Evolutionary conservation across 2,329 filamentous ascomycete genomes (phyloP), one percentile per base, ranked within the genome.

Genomic region (Daldinia sp.): DNA sequence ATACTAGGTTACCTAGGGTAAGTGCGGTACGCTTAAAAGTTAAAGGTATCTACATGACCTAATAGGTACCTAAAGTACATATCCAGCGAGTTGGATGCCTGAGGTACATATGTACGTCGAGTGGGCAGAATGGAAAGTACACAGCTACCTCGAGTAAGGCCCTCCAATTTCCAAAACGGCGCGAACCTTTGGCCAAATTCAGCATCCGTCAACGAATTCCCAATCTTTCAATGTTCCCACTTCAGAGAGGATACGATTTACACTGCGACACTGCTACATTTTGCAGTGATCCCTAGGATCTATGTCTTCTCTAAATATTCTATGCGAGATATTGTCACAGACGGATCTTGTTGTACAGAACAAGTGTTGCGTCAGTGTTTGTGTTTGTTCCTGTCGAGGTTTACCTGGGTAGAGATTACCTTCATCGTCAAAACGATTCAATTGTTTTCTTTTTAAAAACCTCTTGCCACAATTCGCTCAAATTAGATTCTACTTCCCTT

Each of bases 91-190:
- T n/a, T n/a, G n/a, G n/a, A n/a, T n/a, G n/a, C n/a, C n/a, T n/a
- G n/a, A n/a, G n/a, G n/a, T n/a, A n/a, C n/a, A n/a, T n/a, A n/a
- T n/a, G n/a, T n/a, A n/a, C n/a, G n/a, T n/a, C n/a, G n/a, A n/a
- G n/a, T n/a, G n/a, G n/a, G n/a, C n/a, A n/a, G n/a, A n/a, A n/a
- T n/a, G n/a, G n/a, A n/a, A n/a, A n/a, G n/a, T n/a, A n/a, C n/a
- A n/a, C n/a, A n/a, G n/a, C n/a, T n/a, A n/a, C n/a, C n/a, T n/a
- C n/a, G n/a, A n/a, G n/a, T n/a, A 19, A 15, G 41, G 39, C 49
- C 34, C 60, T 61, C 48, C 59, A 68, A 61, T 63, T 66, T 68
- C 63, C 58, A 68, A 60, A 37, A 19, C 15, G 27, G 45, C 27
- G 19, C 45, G 27, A 48, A 15, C 8, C 45, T 48, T 30, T 48